Base-by-base conservation (phyloP, 345 rosid species). In the Lenwebbia sp. region DNA sequence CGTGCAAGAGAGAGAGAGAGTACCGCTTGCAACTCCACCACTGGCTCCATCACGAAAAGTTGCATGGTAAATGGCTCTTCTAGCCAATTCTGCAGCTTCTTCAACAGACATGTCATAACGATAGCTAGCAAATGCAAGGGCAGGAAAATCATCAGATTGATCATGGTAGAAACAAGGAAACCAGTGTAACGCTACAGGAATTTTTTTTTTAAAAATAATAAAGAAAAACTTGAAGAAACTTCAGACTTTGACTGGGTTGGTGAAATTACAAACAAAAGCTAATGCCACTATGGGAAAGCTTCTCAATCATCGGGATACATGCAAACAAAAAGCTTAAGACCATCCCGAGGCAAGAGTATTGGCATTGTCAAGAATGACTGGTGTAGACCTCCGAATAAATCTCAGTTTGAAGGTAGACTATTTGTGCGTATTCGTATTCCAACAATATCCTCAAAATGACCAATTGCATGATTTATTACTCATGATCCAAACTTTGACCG, bases 11-110 rank as follows among this genome's bases (percentile, higher is more conserved):
- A 82, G 75, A 87, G 90, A 85, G 83, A 78, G 41, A 7, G 65
- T 94, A 98, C 99, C 99, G 89, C 99, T 98, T 57, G 98, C 99
- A 62, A 98, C 99, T 86, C 99, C 99, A 90, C 99, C 99, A 91
- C 99, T 98, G 88, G 99, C 99, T 82, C 96, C 99, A 89, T 98
- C 99, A 41, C 99, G 94, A 92, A 95, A 98, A 56, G 99, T 97
- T 15, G 99, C 99, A 88, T 96, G 99, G 90, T 98, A 98, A 88
- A 98, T 98, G 87, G 99, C 89, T 89, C 99, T 94, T 89, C 98
- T 92, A 55, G 98, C 99, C 91, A 98, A 90, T 89, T 98, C 99
- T 2, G 96, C 93, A 70, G 99, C 99, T 91, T 98, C 99, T 62
- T 94, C 97, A 54, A 98, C 84, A 4, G 99, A 90, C 98, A 96